phyloP scores from a whole-genome alignment of 2,329 filamentous ascomycete genomes.

The Venturia nashicola region DNA sequence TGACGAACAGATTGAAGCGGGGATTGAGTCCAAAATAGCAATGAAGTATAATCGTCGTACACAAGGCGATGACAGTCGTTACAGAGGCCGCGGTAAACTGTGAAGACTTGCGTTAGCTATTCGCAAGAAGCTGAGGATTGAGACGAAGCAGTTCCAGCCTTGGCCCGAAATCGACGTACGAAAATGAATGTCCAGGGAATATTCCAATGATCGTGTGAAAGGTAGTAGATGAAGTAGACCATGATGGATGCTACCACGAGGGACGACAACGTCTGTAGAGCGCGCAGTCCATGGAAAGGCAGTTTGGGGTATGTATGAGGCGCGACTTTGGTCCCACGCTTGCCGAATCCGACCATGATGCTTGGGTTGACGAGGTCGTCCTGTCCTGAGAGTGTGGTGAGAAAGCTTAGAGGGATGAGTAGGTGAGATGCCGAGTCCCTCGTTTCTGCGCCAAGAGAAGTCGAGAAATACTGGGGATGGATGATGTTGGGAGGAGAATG shows the following conservation, averaged over 20 bases:
- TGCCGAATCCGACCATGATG: conserved; percentile 1
- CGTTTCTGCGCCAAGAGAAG: neutral
- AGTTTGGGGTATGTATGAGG: conserved; percentile 32
- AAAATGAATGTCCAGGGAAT: conserved; percentile 49
- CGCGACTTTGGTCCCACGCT: conserved; percentile 17
- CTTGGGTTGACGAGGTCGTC: neutral
- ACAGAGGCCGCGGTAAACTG: conserved; percentile 41
- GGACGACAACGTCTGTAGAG: conserved; percentile 29
- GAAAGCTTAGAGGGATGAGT: neutral
- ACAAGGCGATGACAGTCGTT: conserved; percentile 36
- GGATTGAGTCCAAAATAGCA: conserved; percentile 40
- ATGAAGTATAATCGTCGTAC: conserved; percentile 38
- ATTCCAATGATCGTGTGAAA: conserved; percentile 37
- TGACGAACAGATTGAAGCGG: conserved; percentile 36
- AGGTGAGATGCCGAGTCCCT: too few relatives aligned
- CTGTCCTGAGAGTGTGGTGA: neutral
- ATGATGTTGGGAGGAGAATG: neutral
- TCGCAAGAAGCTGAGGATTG: neutral
- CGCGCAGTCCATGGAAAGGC: conserved; percentile 30
- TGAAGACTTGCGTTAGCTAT: neutral
- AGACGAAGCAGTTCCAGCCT: neutral
- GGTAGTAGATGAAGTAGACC: conserved; percentile 42
- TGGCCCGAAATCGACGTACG: conserved; percentile 25
- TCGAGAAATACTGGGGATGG: neutral
- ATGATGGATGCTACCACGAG: conserved; percentile 42